Conservation (phyloP, 306 rosid species). For the Dalbergia oliveri region DNA sequence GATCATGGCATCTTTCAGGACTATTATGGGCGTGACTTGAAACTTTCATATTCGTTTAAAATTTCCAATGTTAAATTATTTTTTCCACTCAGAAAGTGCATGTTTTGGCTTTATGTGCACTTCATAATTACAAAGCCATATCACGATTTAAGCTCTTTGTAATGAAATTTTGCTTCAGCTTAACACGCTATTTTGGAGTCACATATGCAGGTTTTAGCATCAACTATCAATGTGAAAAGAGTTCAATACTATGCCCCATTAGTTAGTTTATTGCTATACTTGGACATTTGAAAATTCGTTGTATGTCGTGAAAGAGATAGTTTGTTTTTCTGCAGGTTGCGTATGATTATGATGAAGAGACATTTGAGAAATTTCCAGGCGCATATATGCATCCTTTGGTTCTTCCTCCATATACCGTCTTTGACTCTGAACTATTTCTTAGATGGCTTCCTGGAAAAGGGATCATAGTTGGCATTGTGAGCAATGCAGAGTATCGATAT, state of each 20-base stretch:
- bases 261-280: slow-evolving; percentile 27
- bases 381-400: slow-evolving; percentile 91
- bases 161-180: slow-evolving; percentile 24
- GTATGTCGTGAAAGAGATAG: slow-evolving; percentile 25
- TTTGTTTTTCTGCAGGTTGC: slow-evolving; percentile 80
- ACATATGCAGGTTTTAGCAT: slow-evolving; percentile 47
- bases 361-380: slow-evolving; percentile 91
- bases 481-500: slow-evolving; percentile 91
- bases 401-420: slow-evolving; percentile 88
- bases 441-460: slow-evolving; percentile 87
- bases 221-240: slow-evolving; percentile 42
- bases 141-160: slow-evolving; percentile 4
- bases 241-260: slow-evolving; percentile 22
- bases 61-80: background rate
- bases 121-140: slow-evolving; percentile 22
- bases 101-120: background rate
- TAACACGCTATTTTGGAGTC: slow-evolving; percentile 41
- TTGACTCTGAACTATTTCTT: slow-evolving; percentile 90
- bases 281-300: slow-evolving; percentile 25
- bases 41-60: slow-evolving; percentile 7
- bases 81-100: slow-evolving; percentile 24
- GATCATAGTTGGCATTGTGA: slow-evolving; percentile 80
- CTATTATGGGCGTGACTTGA: slow-evolving; percentile 1
- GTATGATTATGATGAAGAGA: slow-evolving; percentile 93
- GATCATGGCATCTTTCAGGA: slow-evolving; percentile 1